These are phyloP conservation scores for Oryza australiensis DNA, from an alignment of 176 grass and related monocot genomes.

Conservation along the genomic window DNA sequence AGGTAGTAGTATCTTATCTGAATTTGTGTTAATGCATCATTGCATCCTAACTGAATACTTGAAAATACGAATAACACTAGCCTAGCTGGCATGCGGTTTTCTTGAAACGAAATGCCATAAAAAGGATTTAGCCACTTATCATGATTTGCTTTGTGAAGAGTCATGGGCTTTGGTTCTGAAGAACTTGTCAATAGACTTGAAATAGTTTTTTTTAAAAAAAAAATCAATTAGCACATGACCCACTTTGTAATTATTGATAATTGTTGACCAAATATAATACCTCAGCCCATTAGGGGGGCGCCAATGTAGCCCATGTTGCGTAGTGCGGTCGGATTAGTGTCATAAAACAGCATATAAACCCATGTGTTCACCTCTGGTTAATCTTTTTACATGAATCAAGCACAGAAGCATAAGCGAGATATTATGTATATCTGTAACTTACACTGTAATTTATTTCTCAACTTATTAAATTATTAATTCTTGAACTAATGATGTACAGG, in stretches of 20 bases:
- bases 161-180: neutral
- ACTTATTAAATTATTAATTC: slow-evolving; percentile 21
- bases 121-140: neutral
- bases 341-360: neutral
- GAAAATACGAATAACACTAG: neutral
- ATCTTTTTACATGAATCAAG: neutral
- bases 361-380: neutral
- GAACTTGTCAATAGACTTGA: neutral
- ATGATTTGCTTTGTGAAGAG: neutral
- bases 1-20: neutral
- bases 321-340: neutral
- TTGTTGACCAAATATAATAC: neutral
- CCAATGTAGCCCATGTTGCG: neutral
- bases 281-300: neutral
- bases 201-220: neutral
- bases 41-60: neutral
- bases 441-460: neutral
- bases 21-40: neutral
- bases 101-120: neutral
- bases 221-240: neutral
- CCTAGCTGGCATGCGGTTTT: neutral
- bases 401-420: neutral
- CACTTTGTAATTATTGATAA: neutral
- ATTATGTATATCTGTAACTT: neutral
- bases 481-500: slow-evolving; percentile 62